Evolutionary conservation across 345 rosid species (phyloP), one percentile per base, ranked within the genome.

Genomic region (Triadica sebifera): DNA sequence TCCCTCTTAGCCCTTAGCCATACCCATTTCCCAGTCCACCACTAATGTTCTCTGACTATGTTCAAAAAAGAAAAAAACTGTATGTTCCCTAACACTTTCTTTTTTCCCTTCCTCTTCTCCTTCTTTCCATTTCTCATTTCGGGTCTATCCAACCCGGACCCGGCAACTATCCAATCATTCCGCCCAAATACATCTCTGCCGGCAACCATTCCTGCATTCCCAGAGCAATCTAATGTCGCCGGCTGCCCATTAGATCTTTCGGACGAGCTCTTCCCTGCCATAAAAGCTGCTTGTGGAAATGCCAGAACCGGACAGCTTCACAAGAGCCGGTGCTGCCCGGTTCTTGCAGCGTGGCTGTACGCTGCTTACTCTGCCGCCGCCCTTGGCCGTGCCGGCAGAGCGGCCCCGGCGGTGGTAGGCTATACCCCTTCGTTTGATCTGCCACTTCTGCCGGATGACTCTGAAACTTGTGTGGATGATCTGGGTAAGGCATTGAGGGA

Each of bases 391-490:
- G 77, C 79, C 15, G 74, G 50, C 1, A 50, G 79, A 65, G 73
- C 47, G 59, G 47, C 39, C 17, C 69, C 65, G 1, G 69, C 81
- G 0, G 75, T 29, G 6, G 73, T 69, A 3, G 82, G 70, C 2
- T 2, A 72, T 13, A 8, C 81, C 4, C 63, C 82, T 13, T 71
- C 84, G 5, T 88, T 89, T 52, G 93, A 94, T 71, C 74, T 89
- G 88, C 98, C 98, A 12, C 56, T 91, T 78, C 88, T 94, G 34
- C 98, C 98, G 0, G 98, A 92, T 41, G 98, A 94, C 74, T 92
- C 98, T 37, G 98, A 94, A 84, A 89, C 97, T 9, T 94, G 98
- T 77, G 92, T 91, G 17, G 95, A 91, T 37, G 90, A 78, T n/a
- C 64, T 93, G 39, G 97, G 89, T 75, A 89, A 87, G 53, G 90